Evolutionary conservation across 805 yeast genomes (phyloP), one percentile per base, ranked within the genome.

Genomic region (Metschnikowia lunata): DNA sequence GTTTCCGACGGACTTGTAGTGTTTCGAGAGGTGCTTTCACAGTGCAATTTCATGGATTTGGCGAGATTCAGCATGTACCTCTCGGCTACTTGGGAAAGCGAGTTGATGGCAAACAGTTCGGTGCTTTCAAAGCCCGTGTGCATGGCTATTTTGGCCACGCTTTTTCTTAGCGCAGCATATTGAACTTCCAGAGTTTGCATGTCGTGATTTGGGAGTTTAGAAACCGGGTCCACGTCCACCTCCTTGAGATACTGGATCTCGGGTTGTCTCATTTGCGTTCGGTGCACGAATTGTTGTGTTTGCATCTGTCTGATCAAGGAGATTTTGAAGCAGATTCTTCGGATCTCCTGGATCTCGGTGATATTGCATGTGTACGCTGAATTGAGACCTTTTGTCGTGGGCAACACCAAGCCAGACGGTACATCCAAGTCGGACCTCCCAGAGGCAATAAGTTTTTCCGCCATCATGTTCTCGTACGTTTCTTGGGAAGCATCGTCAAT

Each of bases 301-400:
- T 93, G 98, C 84, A 93, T 84, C 58, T 90, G 90, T 52, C 96
- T 74, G 46, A 93, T 87, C 39, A 89, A 68, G 5, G 91, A 82
- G 15, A 93, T 87, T 61, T 90, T 90, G 66, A 88, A 86, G 60
- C 97, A 90, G 4, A 88, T 74, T 51, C 83, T 85, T 46, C 99
- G 72, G 30, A 93, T 85, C 54, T 88, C 88, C 66, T 91, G 97
- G 74, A 93, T 87, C 50, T 84, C 78, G 1, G 72, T 67, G 36
- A 93, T 82, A 55, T 90, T 93, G 15, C 75, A 74, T 54, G 78
- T 72, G 44, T 87, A 67, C 8, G 79, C 67, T 12, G 75, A 72
- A 45, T 81, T 79, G 39, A 88, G 69, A 0, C 96, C 95, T 13
- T 71, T 69, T 12, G 71, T 63, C 46, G 39, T 71, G 56, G 67